These are phyloP conservation scores for Decorospora gaudefroyi DNA, from an alignment of 2,329 filamentous ascomycete species.

Conservation along the genomic window DNA sequence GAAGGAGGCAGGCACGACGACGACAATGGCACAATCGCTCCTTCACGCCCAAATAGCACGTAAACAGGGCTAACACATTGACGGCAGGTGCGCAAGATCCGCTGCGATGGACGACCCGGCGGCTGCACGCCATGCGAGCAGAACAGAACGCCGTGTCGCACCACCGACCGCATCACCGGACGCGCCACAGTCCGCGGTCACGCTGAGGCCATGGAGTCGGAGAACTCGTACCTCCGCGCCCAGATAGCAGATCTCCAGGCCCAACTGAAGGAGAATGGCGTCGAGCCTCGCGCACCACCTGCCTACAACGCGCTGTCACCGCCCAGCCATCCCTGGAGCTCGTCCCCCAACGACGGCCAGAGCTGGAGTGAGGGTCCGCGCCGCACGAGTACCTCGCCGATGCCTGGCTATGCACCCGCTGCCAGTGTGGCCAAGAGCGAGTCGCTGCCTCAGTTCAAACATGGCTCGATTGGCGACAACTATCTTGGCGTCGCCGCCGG, in stretches of 20 bases:
- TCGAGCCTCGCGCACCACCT: slow-evolving; percentile 60
- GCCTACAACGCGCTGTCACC: slow-evolving; percentile 37
- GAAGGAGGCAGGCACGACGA: not conserved
- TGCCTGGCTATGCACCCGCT: slow-evolving; percentile 33
- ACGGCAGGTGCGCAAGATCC: slow-evolving; percentile 76
- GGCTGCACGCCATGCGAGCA: slow-evolving; percentile 82
- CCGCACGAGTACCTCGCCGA: slow-evolving; percentile 31
- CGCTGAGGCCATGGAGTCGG: slow-evolving; percentile 73
- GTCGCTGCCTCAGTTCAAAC: slow-evolving; percentile 53
- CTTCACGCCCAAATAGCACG: not conserved
- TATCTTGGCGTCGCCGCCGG: slow-evolving; percentile 69
- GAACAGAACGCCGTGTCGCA: slow-evolving; percentile 76
- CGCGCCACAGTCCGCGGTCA: slow-evolving; percentile 79
- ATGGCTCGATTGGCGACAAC: slow-evolving; percentile 60
- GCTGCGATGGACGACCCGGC: slow-evolving; percentile 78
- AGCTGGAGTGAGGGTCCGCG: slow-evolving; percentile 32
- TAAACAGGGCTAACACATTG: slow-evolving; percentile 10
- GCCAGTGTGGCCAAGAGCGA: slow-evolving; percentile 21
- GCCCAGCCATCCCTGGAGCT: slow-evolving; percentile 25
- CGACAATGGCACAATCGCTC: slow-evolving; percentile 1
- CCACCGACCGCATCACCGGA: slow-evolving; percentile 84
- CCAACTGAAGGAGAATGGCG: slow-evolving; percentile 63
- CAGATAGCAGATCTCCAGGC: slow-evolving; percentile 71
- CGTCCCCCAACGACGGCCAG: slow-evolving; percentile 23
- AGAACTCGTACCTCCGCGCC: slow-evolving; percentile 68